Evolutionary conservation across 768 basidiomycete genomes (phyloP).

Genomic region (Heimioporus sp.): DNA sequence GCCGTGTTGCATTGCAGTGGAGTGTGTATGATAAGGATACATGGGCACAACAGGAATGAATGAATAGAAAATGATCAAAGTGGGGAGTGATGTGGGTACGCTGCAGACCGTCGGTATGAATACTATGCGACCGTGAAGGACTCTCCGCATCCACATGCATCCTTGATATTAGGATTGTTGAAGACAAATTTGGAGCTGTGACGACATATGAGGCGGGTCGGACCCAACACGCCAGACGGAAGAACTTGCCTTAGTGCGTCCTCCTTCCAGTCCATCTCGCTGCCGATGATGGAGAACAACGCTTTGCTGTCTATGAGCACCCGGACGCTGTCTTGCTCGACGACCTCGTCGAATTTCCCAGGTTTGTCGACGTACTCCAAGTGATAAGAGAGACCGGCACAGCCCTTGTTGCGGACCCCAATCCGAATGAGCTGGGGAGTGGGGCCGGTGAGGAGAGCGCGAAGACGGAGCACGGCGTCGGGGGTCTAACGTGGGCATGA

Average conservation of each 20-base stretch:
- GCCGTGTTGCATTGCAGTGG: not conserved
- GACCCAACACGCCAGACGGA: not conserved
- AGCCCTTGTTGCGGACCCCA: slow-evolving; percentile 96
- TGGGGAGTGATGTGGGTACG: slow-evolving; percentile 10
- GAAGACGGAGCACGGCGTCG: slow-evolving; percentile 69
- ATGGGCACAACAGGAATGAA: slow-evolving; percentile 7
- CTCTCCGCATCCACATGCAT: slow-evolving; percentile 94
- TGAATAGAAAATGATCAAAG: not conserved
- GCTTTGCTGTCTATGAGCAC: slow-evolving; percentile 97
- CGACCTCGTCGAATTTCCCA: slow-evolving; percentile 92
- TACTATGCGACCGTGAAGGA: slow-evolving; percentile 65
- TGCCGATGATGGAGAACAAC: slow-evolving; percentile 96
- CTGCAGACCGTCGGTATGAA: slow-evolving; percentile 6
- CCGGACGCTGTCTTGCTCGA: slow-evolving; percentile 90
- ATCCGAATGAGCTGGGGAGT: slow-evolving; percentile 92
- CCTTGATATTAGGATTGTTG: slow-evolving; percentile 91
- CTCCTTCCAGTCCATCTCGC: slow-evolving; percentile 99
- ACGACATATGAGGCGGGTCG: slow-evolving; percentile 1
- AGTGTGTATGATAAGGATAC: slow-evolving; percentile 30
- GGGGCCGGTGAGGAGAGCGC: slow-evolving; percentile 71
- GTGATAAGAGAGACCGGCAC: slow-evolving; percentile 83
- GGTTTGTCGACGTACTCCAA: slow-evolving; percentile 92
- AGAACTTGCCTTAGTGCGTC: slow-evolving; percentile 72
- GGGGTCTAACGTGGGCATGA: slow-evolving; percentile 58
- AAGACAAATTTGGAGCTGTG: slow-evolving; percentile 76